These are phyloP conservation scores for Mortierella sp. DNA, from an alignment of 371 early-diverging fungal genomes.

Conservation along the genomic window DNA sequence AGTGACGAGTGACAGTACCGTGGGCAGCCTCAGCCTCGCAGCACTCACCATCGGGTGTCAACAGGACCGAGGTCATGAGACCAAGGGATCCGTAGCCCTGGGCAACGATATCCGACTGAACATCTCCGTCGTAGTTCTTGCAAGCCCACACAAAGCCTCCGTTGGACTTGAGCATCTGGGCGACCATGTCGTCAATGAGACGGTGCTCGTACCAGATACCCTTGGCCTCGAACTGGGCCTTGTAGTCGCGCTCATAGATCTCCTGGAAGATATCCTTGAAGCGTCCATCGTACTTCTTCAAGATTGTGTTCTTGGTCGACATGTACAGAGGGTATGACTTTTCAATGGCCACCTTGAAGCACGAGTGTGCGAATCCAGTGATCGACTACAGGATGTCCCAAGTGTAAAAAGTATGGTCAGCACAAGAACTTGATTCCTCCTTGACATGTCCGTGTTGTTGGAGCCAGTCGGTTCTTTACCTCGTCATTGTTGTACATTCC, in stretches of 20 bases:
- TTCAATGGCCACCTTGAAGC: slow-evolving; percentile 90
- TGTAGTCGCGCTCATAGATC: slow-evolving; percentile 81
- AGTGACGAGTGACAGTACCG: slow-evolving; percentile 96
- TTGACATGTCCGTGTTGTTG: no score
- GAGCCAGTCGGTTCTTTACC: slow-evolving; percentile 24
- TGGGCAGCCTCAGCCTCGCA: slow-evolving; percentile 96
- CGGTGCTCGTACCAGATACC: slow-evolving; percentile 95
- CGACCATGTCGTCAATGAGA: slow-evolving; percentile 97
- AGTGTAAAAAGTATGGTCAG: no score
- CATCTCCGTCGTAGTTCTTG: slow-evolving; percentile 96
- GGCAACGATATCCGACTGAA: slow-evolving; percentile 92
- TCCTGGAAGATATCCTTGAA: slow-evolving; percentile 96
- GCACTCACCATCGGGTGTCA: slow-evolving; percentile 92
- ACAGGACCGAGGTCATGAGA: slow-evolving; percentile 92
- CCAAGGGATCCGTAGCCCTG: slow-evolving; percentile 92
- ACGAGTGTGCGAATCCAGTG: slow-evolving; percentile 89
- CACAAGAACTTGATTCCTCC: no score
- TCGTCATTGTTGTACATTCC: slow-evolving; percentile 93
- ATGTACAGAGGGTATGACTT: slow-evolving; percentile 93
- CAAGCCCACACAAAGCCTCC: slow-evolving; percentile 95
- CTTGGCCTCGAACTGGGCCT: slow-evolving; percentile 69
- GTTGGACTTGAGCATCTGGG: slow-evolving; percentile 92
- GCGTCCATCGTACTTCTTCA: slow-evolving; percentile 94
- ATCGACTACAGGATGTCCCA: no score
- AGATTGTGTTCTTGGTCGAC: slow-evolving; percentile 95